phyloP scores from a whole-genome alignment of 192 early-diverging fungal genomes.

The Oehlia diaphana region DNA sequence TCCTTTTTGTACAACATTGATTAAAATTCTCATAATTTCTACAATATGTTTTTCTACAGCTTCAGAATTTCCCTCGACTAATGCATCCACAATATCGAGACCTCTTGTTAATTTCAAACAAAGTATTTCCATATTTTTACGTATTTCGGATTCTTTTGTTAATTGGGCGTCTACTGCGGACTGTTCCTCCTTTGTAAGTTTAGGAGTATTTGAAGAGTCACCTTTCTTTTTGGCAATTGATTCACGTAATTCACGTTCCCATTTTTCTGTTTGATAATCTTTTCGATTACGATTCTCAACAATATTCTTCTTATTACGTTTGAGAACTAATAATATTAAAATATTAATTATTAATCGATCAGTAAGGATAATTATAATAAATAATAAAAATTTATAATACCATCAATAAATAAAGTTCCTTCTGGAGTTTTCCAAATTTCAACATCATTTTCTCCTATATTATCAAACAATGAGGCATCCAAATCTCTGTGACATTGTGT shows the following conservation, averaged over 20 bases:
- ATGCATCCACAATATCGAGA: constrained; percentile 64
- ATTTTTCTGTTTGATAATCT: constrained; percentile 69
- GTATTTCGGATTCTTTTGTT: constrained; percentile 70
- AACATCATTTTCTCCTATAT: constrained; percentile 60
- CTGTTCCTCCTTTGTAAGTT: constrained; percentile 76
- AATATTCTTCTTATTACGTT: constrained; percentile 58
- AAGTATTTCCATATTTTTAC: constrained; percentile 60
- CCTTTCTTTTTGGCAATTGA: constrained; percentile 72
- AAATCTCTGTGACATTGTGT: constrained; percentile 50
- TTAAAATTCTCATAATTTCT: constrained; percentile 56
- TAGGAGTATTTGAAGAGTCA: constrained; percentile 37
- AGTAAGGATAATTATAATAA: neutral
- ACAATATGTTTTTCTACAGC: constrained; percentile 60
- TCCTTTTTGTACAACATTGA: constrained; percentile 48
- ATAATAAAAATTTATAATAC: constrained; percentile 15
- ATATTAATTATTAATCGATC: no score
- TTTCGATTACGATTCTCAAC: constrained; percentile 47
- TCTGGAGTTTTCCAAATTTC: constrained; percentile 72
- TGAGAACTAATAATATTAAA: constrained; percentile 36
- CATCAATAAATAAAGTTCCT: constrained; percentile 67
- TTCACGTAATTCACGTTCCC: constrained; percentile 75
- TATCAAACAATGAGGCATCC: constrained; percentile 46
- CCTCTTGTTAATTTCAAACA: constrained; percentile 55
- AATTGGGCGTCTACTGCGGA: constrained; percentile 68
- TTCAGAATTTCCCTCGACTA: constrained; percentile 57